Percentiles rank a stretch among this genome's conserved stretches.
These are phyloP conservation scores for Lactuca sativa DNA, from an alignment of 129 eudicot species.

Conservation along the genomic window DNA sequence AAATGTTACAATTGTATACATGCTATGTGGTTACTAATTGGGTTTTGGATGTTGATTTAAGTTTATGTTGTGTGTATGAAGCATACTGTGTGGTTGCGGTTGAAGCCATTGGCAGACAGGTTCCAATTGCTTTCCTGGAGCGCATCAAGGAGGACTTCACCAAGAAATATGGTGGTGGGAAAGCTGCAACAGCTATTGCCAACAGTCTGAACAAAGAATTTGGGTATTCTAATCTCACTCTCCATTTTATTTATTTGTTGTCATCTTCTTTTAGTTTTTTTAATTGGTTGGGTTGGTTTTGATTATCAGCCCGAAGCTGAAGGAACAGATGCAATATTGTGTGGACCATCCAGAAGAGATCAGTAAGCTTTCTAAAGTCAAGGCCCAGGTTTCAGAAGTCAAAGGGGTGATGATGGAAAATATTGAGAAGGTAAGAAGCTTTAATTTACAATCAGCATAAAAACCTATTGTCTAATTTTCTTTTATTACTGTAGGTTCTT, in stretches of 20 bases:
- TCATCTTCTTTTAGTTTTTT: neutral
- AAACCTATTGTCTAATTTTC: neutral
- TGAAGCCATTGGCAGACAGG: conserved; percentile 67
- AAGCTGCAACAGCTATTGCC: conserved; percentile 64
- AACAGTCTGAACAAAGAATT: conserved; percentile 62
- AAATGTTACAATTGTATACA: conserved; percentile 1
- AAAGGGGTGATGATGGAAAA: conserved; percentile 98
- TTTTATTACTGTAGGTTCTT: conserved; percentile 51
- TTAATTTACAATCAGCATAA: too few species aligned
- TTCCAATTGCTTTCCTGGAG: conserved; percentile 66
- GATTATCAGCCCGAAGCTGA: conserved; percentile 61
- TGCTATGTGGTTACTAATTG: too few species aligned
- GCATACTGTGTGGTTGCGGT: conserved; percentile 79
- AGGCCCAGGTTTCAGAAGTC: conserved; percentile 96
- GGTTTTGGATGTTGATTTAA: too few species aligned
- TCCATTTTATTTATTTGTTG: neutral
- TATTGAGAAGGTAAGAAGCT: conserved; percentile 67
- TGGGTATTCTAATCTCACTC: conserved; percentile 44
- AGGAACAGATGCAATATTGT: conserved; percentile 92
- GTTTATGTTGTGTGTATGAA: conserved; percentile 22
- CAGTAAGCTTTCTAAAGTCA: conserved; percentile 89
- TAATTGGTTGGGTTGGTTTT: neutral
- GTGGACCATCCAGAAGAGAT: conserved; percentile 90
- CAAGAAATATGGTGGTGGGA: conserved; percentile 68
- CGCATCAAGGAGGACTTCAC: conserved; percentile 68